phyloP scores from a whole-genome alignment of 176 grass and related monocot species.

The Saccharum spontaneum region DNA sequence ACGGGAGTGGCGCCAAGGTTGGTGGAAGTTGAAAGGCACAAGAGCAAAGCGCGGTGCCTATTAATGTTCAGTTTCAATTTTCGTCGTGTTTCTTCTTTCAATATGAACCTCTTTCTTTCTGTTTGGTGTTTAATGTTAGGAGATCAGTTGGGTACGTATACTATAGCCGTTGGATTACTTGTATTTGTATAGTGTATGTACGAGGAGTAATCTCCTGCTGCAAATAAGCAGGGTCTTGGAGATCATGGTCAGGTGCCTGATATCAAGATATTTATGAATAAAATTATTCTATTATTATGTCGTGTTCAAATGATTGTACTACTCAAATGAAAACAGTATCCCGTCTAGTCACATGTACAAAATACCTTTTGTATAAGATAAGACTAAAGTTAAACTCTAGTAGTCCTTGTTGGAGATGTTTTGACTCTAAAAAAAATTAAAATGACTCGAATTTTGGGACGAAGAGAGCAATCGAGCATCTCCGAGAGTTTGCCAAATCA shows the following conservation, averaged over 20 bases:
- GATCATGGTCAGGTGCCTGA: neutral
- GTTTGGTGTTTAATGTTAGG: neutral
- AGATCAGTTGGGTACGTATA: neutral
- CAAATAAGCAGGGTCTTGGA: neutral
- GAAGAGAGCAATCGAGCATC: too few species aligned
- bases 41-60: slow-evolving; percentile 12
- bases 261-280: neutral
- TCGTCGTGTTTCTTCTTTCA: neutral
- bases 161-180: neutral
- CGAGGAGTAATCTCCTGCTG: neutral
- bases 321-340: neutral
- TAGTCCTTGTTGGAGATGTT: too few species aligned
- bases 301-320: neutral
- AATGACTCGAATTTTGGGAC: too few species aligned
- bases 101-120: neutral
- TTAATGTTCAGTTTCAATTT: slow-evolving; percentile 17
- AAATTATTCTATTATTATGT: neutral
- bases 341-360: too few species aligned
- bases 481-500: too few species aligned
- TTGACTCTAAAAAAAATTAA: too few species aligned
- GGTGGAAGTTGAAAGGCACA: slow-evolving; percentile 18
- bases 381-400: too few species aligned
- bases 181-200: neutral
- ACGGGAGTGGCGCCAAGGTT: slow-evolving; percentile 30
- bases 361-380: too few species aligned